A percentile compares a stretch with the other conserved stretches of the same genome.
phyloP scores from a whole-genome alignment of 176 grass and related monocot species.

The Ensete glaucum region DNA sequence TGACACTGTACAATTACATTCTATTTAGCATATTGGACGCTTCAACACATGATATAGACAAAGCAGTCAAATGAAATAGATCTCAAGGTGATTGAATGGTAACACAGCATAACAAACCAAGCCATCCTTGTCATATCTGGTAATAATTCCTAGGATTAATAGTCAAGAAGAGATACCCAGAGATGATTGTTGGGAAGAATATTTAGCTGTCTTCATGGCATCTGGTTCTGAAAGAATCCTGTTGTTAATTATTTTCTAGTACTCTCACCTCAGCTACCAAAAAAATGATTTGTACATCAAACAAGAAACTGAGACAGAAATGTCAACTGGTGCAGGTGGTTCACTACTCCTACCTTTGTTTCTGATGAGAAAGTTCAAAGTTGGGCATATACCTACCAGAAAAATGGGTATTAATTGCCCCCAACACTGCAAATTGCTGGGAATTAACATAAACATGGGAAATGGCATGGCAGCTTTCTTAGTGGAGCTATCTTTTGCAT shows the following conservation, averaged over 20 bases:
- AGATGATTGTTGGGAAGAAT: neutral
- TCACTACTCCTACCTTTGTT: neutral
- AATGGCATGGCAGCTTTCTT: neutral
- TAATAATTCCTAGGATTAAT: neutral
- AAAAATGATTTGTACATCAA: neutral
- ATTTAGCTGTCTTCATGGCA: neutral
- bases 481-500: neutral
- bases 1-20: too few species aligned
- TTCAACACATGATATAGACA: too few species aligned
- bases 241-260: too few species aligned
- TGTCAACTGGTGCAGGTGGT: neutral
- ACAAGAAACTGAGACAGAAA: neutral
- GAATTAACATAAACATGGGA: neutral
- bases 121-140: too few species aligned
- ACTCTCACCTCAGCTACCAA: neutral
- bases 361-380: neutral
- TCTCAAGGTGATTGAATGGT: too few species aligned
- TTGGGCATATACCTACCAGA: neutral
- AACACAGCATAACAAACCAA: too few species aligned
- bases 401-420: neutral
- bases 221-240: neutral
- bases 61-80: too few species aligned
- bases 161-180: neutral
- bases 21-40: too few species aligned
- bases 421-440: neutral